phyloP scores from a whole-genome alignment of 1,284 basidiomycete species.

The Ceratobasidium papillatum region DNA sequence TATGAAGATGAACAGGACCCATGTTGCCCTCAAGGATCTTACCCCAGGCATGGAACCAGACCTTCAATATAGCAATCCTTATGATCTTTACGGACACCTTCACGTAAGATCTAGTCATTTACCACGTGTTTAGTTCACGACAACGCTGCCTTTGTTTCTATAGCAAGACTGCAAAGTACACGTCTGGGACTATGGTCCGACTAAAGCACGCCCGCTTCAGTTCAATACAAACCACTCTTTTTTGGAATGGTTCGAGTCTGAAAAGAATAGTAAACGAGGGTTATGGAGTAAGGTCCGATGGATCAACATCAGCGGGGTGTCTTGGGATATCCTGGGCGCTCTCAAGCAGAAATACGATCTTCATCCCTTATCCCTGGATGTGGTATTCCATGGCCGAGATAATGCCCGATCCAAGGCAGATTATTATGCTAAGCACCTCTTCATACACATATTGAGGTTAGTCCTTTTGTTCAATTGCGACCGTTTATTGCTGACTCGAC shows the following conservation, averaged over 20 bases:
- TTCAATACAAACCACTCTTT: slow-evolving; percentile 24
- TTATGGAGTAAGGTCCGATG: slow-evolving; percentile 43
- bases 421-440: slow-evolving; percentile 72
- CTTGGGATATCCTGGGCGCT: slow-evolving; percentile 42
- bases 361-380: slow-evolving; percentile 75
- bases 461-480: not conserved
- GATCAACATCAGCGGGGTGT: slow-evolving; percentile 45
- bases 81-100: slow-evolving; percentile 22
- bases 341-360: slow-evolving; percentile 55
- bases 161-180: slow-evolving; percentile 34
- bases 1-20: slow-evolving; percentile 18
- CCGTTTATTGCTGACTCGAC: not conserved
- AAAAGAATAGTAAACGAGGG: not conserved
- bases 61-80: not conserved
- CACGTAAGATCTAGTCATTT: not conserved
- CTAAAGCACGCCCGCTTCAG: slow-evolving; percentile 1
- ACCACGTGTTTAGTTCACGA: not conserved
- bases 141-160: not conserved
- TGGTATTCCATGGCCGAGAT: slow-evolving; percentile 65
- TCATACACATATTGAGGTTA: slow-evolving; percentile 67
- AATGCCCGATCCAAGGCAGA: slow-evolving; percentile 69
- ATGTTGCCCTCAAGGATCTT: slow-evolving; percentile 37
- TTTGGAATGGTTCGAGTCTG: slow-evolving; percentile 8
- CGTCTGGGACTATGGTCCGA: slow-evolving; percentile 39
- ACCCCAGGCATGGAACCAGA: slow-evolving; percentile 20